Conservation (phyloP, 2,329 filamentous ascomycete genomes). For the Diplodia sapinea region DNA sequence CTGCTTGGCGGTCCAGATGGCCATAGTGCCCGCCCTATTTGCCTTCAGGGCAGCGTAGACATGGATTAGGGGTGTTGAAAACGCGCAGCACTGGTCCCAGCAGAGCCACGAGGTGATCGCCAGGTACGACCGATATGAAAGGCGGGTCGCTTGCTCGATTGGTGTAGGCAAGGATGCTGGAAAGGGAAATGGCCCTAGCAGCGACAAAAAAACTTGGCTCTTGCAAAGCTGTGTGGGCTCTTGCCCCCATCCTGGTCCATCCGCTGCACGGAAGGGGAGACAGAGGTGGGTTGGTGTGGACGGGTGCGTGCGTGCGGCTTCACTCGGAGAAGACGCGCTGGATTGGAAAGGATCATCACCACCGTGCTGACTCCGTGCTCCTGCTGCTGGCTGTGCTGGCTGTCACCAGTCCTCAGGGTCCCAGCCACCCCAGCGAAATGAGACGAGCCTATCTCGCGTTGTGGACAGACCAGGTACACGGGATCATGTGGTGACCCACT, state of each 20-base stretch:
- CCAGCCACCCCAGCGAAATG: conserved; percentile 22
- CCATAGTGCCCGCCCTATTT: conserved; percentile 18
- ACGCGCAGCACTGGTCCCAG: conserved; percentile 16
- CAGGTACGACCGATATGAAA: conserved; percentile 31
- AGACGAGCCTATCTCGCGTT: conserved; percentile 19
- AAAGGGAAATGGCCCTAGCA: conserved; percentile 20
- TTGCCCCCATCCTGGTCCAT: conserved; percentile 11
- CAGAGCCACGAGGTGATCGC: conserved; percentile 31
- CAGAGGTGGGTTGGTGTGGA: conserved; percentile 9
- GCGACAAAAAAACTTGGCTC: conserved; percentile 19
- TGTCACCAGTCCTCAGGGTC: conserved; percentile 17
- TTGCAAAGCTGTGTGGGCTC: conserved; percentile 20
- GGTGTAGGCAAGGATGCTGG: neutral
- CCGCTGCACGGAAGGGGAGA: conserved; percentile 17
- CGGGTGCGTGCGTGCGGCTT: conserved; percentile 21
- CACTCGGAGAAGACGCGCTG: conserved; percentile 16
- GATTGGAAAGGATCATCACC: conserved; percentile 25
- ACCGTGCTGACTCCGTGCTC: conserved; percentile 11
- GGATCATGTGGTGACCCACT: conserved; percentile 17
- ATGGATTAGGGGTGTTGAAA: conserved; percentile 18
- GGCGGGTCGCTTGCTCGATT: conserved; percentile 24
- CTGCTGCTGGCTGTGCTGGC: neutral
- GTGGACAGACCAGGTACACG: conserved; percentile 26
- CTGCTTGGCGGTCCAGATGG: conserved; percentile 14
- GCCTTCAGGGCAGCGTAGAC: conserved; percentile 17